Evolutionary conservation across 1,284 basidiomycete genomes (phyloP), one percentile per base, ranked within the genome.

Genomic region (Blastosporella zonata): DNA sequence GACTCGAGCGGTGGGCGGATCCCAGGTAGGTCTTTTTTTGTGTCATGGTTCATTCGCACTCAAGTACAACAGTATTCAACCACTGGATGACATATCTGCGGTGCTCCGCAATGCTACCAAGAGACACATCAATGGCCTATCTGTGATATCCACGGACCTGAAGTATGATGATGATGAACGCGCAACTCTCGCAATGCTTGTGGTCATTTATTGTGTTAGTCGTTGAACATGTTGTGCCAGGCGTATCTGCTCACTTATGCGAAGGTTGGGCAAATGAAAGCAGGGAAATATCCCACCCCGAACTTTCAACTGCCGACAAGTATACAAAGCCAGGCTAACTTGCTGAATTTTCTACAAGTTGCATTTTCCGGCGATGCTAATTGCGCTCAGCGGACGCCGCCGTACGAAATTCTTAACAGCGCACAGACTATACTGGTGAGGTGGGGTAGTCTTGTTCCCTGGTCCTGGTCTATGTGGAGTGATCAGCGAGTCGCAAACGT

Each of bases 391-490:
- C 37, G 9, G 27, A 42, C 43, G 9, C 18, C 28, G 5, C 53
- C 53, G 7, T 49, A 42, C 18, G 43, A 47, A 38, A 43, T 54
- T 13, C 62, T 77, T 2, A 77, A 82, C 61, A 49, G 60, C 23
- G 61, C 82, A 2, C 73, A 76, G 47, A 62, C 39, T 2, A 67
- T 84, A 21, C 59, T 87, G 12, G 45, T 83, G 7, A 65, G 65
- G 50, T 86, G 79, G 77, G 77, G 78, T 23, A 52, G 68, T 12
- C 64, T 73, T 3, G 59, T 83, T 2, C 71, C 74, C 2, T 87
- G 85, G 83, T 71, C 71, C 49, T 89, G 86, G 84, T 61, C 59
- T n/a, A 63, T 72, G 7, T 87, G 83, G 81, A 60, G 66, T 36
- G 84, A 87, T 58, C 66, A 70, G 46, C 70, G 78, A 27, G 59